phyloP scores from a whole-genome alignment of 2,329 filamentous ascomycete species.

The Didymella pomorum region DNA sequence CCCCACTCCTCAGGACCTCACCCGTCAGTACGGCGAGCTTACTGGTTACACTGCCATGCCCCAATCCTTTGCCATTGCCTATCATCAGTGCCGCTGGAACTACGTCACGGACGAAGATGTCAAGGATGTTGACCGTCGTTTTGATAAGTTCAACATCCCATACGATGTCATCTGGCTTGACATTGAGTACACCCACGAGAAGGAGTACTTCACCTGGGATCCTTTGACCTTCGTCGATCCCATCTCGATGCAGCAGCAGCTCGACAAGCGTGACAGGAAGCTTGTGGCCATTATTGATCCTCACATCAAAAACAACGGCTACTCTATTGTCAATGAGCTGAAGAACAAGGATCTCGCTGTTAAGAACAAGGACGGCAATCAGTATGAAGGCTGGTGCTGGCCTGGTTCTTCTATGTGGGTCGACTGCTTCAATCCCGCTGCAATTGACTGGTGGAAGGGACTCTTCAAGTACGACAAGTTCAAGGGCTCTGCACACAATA shows the following conservation, averaged over 20 bases:
- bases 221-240: constrained; percentile 86
- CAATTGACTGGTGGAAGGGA: constrained; percentile 87
- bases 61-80: constrained; percentile 89
- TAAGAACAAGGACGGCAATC: constrained; percentile 86
- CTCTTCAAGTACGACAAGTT: constrained; percentile 90
- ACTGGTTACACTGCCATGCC: constrained; percentile 92
- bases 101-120: constrained; percentile 98
- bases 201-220: constrained; percentile 99
- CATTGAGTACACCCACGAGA: constrained; percentile 95
- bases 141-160: constrained; percentile 93
- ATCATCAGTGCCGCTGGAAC: constrained; percentile 99
- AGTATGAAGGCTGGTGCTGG: constrained; percentile 99
- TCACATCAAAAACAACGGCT: constrained; percentile 94
- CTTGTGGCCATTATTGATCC: constrained; percentile 95
- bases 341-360: constrained; percentile 84
- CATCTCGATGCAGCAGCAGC: constrained; percentile 83
- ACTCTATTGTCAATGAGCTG: constrained; percentile 78
- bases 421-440: constrained; percentile 93
- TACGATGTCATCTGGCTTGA: constrained; percentile 99
- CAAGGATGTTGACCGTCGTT: constrained; percentile 93
- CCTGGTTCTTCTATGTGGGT: constrained; percentile 96
- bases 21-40: constrained; percentile 83
- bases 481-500: constrained; percentile 84
- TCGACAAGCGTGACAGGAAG: constrained; percentile 85
- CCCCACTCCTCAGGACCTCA: constrained; percentile 82